These are phyloP conservation scores for Porosira glacialis DNA, from an alignment of 352 stramenopile genomes.

Conservation along the genomic window DNA sequence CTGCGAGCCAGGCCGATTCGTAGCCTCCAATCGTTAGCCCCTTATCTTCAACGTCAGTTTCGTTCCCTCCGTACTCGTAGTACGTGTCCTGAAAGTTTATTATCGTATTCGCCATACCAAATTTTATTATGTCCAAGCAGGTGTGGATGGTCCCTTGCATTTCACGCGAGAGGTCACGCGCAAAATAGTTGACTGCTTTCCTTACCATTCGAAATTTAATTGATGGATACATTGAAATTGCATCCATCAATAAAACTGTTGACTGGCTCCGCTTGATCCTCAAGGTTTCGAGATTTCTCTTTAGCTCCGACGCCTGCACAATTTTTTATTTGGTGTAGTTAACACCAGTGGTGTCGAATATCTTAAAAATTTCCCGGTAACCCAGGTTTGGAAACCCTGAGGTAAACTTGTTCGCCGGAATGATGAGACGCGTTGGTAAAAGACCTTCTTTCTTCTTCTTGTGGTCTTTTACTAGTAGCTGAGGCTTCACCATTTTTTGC, in stretches of 20 bases:
- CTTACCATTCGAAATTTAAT: background rate
- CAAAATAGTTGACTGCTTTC: background rate
- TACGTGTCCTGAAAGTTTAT: constrained; percentile 3
- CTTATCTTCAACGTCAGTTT: constrained; percentile 6
- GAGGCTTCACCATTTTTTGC: no score
- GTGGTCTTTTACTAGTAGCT: constrained; percentile 23
- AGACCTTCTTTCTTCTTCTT: constrained; percentile 11
- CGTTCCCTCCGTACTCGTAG: background rate
- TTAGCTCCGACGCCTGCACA: constrained; percentile 5
- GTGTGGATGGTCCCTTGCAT: background rate
- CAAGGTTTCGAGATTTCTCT: background rate
- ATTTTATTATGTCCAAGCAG: constrained; percentile 9
- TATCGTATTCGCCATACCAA: constrained; percentile 18
- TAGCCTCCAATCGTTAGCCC: constrained; percentile 29
- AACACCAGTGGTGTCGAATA: constrained; percentile 6
- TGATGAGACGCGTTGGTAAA: constrained; percentile 5
- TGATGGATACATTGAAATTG: constrained; percentile 2
- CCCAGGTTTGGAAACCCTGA: background rate
- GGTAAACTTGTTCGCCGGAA: constrained; percentile 11
- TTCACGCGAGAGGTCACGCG: background rate
- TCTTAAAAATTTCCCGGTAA: constrained; percentile 1
- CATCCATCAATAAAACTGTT: background rate
- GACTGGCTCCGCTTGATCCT: background rate
- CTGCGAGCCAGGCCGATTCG: constrained; percentile 26
- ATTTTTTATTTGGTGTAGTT: constrained; percentile 14